Conservation (phyloP, 169 alveolate genomes). For the Plasmodium falciparum region DNA sequence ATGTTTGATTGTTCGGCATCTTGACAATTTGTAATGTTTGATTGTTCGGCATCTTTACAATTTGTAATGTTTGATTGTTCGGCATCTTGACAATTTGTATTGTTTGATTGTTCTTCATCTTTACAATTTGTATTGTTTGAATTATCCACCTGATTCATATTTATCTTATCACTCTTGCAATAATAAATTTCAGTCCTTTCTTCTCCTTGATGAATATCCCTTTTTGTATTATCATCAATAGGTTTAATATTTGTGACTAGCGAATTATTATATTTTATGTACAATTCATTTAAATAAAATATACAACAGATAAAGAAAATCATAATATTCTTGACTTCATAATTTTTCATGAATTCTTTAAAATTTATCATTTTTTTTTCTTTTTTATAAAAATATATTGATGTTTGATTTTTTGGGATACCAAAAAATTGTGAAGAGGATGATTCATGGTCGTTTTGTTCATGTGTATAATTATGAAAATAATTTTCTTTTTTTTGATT, state of each 20-base stretch:
- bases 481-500: too few species aligned
- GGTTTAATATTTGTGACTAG: background rate
- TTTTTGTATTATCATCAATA: background rate
- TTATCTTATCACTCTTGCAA: too few species aligned
- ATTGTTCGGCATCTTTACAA: too few species aligned
- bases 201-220: background rate
- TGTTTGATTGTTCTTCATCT: too few species aligned
- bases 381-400: background rate
- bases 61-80: too few species aligned
- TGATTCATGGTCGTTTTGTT: background rate
- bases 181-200: too few species aligned
- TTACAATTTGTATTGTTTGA: too few species aligned
- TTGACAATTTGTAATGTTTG: too few species aligned
- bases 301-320: slow-evolving; percentile 16
- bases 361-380: slow-evolving; percentile 1
- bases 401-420: background rate
- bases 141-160: too few species aligned
- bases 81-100: too few species aligned
- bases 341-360: slow-evolving; percentile 5
- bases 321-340: slow-evolving; percentile 21
- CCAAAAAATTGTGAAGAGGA: background rate
- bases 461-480: too few species aligned
- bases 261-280: background rate
- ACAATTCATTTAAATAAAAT: slow-evolving; percentile 14
- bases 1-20: too few species aligned